Percentiles rank a stretch among this genome's conserved stretches.
Conservation (phyloP, 2,329 filamentous ascomycete species). For the Colletotrichum sp. region DNA sequence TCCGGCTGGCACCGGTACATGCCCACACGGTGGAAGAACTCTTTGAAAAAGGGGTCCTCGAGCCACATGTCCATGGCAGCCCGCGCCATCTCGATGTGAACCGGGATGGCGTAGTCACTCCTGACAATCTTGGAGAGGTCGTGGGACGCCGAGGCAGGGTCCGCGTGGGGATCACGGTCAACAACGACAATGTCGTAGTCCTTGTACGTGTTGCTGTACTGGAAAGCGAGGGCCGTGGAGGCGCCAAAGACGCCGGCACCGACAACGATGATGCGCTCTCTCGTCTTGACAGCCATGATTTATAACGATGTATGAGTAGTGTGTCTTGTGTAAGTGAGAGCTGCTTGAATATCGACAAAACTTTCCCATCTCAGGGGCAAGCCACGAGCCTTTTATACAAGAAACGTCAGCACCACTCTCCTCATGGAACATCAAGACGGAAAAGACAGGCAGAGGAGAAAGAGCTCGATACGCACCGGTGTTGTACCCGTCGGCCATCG, state of each 20-base stretch:
- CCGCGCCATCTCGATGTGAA: slow-evolving; percentile 44
- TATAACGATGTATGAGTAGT: not conserved
- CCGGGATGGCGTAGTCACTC: slow-evolving; percentile 42
- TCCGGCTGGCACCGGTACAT: slow-evolving; percentile 49
- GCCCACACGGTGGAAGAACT: slow-evolving; percentile 62
- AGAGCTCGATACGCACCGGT: not conserved
- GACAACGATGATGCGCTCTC: slow-evolving; percentile 38
- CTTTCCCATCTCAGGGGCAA: not conserved
- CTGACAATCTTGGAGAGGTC: slow-evolving; percentile 50
- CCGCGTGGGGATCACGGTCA: slow-evolving; percentile 39
- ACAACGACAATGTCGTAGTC: slow-evolving; percentile 36
- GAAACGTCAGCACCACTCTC: not conserved
- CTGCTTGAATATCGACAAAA: not conserved
- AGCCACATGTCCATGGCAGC: slow-evolving; percentile 46
- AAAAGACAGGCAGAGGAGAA: not conserved
- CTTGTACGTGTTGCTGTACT: slow-evolving; percentile 23
- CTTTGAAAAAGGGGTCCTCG: slow-evolving; percentile 52
- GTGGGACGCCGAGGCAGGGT: slow-evolving; percentile 49
- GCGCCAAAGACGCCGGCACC: slow-evolving; percentile 50
- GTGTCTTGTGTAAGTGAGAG: not conserved
- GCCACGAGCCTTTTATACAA: not conserved
- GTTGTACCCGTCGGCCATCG: not conserved
- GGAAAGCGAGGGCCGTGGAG: slow-evolving; percentile 40
- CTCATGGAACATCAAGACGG: not conserved
- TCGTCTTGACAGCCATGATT: slow-evolving; percentile 3